Evolutionary conservation across 2,329 filamentous ascomycete genomes (phyloP).

Genomic region (Thelonectria rubi): DNA sequence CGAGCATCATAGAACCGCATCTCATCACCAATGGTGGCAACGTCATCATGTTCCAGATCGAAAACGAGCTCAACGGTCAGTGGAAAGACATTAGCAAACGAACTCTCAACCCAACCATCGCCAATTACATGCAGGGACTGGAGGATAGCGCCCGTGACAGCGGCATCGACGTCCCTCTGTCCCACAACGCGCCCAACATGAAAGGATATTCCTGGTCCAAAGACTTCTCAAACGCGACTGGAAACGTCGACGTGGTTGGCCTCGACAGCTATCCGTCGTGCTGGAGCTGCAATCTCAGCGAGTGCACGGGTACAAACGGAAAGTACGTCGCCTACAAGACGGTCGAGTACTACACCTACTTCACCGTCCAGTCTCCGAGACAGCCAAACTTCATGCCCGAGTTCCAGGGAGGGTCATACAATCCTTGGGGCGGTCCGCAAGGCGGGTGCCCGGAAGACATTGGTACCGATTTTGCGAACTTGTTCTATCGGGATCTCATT

Average conservation of each 20-base stretch:
- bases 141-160: slow-evolving; percentile 62
- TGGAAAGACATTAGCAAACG: slow-evolving; percentile 53
- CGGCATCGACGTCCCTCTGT: slow-evolving; percentile 67
- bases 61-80: slow-evolving; percentile 62
- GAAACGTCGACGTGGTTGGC: slow-evolving; percentile 64
- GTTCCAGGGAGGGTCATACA: slow-evolving; percentile 54
- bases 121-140: slow-evolving; percentile 66
- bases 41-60: slow-evolving; percentile 63
- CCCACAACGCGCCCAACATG: slow-evolving; percentile 69
- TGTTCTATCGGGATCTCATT: slow-evolving; percentile 71
- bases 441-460: slow-evolving; percentile 64
- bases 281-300: slow-evolving; percentile 70
- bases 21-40: slow-evolving; percentile 66
- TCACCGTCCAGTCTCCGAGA: slow-evolving; percentile 36
- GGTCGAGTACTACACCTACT: slow-evolving; percentile 45
- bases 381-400: slow-evolving; percentile 42
- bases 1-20: slow-evolving; percentile 60
- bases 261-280: slow-evolving; percentile 65
- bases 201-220: slow-evolving; percentile 64
- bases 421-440: slow-evolving; percentile 68
- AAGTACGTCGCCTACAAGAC: slow-evolving; percentile 64
- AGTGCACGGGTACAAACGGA: slow-evolving; percentile 68
- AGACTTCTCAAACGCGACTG: slow-evolving; percentile 64
- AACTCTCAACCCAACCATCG: slow-evolving; percentile 58
- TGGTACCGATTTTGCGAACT: slow-evolving; percentile 67